A percentile compares a stretch with the other conserved stretches of the same genome.
phyloP scores from a whole-genome alignment of 495 filamentous ascomycete species.

The Aspergillus ostianus region DNA sequence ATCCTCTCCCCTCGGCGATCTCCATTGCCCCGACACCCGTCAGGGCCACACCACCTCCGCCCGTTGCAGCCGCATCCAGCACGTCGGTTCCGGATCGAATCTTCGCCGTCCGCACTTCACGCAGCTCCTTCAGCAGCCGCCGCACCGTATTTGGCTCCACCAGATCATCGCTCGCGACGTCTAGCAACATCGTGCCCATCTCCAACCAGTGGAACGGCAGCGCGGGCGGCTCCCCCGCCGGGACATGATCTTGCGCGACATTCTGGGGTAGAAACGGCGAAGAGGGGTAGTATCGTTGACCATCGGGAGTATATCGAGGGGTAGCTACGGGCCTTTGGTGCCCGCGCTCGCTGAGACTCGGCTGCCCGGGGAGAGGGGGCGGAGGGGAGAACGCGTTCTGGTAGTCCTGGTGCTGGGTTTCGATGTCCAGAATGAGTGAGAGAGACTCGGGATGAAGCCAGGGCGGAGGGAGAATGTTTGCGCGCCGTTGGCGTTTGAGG shows the following conservation, averaged over 20 bases:
- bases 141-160: conserved; percentile 71
- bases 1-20: conserved; percentile 79
- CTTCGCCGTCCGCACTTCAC: conserved; percentile 88
- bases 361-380: conserved; percentile 57
- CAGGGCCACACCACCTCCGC: conserved; percentile 69
- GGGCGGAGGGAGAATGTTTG: conserved; percentile 86
- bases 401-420: conserved; percentile 61
- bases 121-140: conserved; percentile 72
- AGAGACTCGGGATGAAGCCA: conserved; percentile 81
- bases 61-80: conserved; percentile 59
- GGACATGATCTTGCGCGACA: conserved; percentile 28
- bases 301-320: conserved; percentile 43
- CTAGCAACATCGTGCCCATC: conserved; percentile 78
- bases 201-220: conserved; percentile 96
- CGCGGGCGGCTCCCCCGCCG: conserved; percentile 43
- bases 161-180: conserved; percentile 82
- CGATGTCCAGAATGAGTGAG: conserved; percentile 69
- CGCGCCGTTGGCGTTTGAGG: conserved; percentile 90
- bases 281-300: conserved; percentile 38
- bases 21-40: conserved; percentile 91
- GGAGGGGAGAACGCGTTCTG: conserved; percentile 70
- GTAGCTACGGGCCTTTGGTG: conserved; percentile 26
- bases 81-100: conserved; percentile 70
- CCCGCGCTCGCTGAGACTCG: conserved; percentile 33
- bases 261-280: conserved; percentile 47